These are phyloP conservation scores for Fusarium sp. DNA, from an alignment of 2,329 filamentous ascomycete species.

Conservation along the genomic window DNA sequence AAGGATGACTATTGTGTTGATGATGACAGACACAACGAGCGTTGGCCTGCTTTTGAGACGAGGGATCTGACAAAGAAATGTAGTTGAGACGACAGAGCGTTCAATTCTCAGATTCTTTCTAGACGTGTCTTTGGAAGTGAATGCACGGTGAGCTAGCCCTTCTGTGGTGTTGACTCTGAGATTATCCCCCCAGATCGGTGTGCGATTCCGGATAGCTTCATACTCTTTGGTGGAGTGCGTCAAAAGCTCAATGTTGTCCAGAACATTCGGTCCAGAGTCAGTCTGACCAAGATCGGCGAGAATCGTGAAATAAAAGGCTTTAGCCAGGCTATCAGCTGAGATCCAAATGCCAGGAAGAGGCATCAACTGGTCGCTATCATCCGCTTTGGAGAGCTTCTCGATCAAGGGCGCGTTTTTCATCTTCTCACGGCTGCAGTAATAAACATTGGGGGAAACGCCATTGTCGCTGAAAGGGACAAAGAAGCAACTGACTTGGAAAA, in stretches of 20 bases:
- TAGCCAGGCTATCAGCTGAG: background rate
- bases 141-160: background rate
- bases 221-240: accelerated
- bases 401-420: background rate
- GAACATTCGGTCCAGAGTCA: accelerated
- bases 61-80: background rate
- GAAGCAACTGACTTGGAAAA: background rate
- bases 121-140: background rate
- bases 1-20: background rate
- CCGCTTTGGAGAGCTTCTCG: background rate
- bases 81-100: background rate
- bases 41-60: background rate
- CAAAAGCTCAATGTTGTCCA: background rate
- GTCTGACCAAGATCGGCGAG: background rate
- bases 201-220: background rate
- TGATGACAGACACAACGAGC: background rate
- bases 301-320: background rate
- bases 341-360: background rate
- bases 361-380: background rate
- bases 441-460: background rate
- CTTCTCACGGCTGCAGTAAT: background rate
- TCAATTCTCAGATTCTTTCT: background rate
- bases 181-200: accelerated
- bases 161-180: too few relatives aligned
- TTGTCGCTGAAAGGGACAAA: background rate